Evolutionary conservation across 1,284 basidiomycete genomes (phyloP).

Genomic region (Hemileia vastatrix): DNA sequence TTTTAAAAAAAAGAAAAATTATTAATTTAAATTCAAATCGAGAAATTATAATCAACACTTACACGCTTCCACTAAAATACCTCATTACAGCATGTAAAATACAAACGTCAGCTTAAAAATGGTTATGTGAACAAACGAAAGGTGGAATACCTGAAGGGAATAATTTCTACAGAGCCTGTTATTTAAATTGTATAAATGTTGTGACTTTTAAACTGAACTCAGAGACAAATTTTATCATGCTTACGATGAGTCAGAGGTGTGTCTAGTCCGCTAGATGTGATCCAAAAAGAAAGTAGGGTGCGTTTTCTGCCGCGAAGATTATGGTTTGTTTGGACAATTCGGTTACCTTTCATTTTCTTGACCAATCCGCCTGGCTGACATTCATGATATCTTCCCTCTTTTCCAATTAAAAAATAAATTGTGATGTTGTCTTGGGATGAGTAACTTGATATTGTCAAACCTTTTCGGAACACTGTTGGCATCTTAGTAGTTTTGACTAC

Average conservation of each 20-base stretch:
- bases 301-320: conserved; percentile 1
- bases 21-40: too few relatives aligned
- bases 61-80: conserved; percentile 16
- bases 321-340: conserved; percentile 6
- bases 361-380: background rate
- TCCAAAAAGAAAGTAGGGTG: background rate
- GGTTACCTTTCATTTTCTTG: background rate
- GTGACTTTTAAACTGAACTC: too few relatives aligned
- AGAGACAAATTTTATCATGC: too few relatives aligned
- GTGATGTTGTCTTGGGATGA: conserved; percentile 1
- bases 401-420: conserved; percentile 3
- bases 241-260: too few relatives aligned
- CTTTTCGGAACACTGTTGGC: too few relatives aligned
- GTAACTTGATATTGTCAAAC: conserved; percentile 2
- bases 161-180: conserved; percentile 12
- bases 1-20: too few relatives aligned
- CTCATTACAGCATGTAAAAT: background rate
- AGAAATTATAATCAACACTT: conserved; percentile 7
- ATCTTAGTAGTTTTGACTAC: too few relatives aligned
- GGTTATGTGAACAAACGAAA: background rate
- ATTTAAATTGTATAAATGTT: too few relatives aligned
- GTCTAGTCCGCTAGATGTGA: background rate
- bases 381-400: conserved; percentile 18
- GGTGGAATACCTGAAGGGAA: conserved; percentile 6
- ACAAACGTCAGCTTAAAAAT: background rate